These are phyloP conservation scores for Ophiostoma ulmi DNA, from an alignment of 2,329 filamentous ascomycete species.

Conservation along the genomic window DNA sequence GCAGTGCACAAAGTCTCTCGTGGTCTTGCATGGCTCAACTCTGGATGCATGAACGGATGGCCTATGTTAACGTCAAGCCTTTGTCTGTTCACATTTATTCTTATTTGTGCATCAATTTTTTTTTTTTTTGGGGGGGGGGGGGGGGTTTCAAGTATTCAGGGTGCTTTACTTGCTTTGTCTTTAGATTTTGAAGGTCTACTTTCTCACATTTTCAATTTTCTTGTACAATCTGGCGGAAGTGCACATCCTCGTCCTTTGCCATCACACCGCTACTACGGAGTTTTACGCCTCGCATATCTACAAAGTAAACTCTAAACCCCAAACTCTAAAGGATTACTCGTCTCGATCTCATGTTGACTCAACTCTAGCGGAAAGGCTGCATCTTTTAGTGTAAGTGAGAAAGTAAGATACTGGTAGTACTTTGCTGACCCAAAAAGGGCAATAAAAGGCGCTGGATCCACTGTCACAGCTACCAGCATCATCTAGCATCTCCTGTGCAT, in stretches of 20 bases:
- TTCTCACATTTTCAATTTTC: not conserved
- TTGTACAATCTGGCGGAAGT: not conserved
- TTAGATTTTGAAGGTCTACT: not conserved
- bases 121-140: no score
- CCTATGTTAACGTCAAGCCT: not conserved
- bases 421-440: not conserved
- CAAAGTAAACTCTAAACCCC: not conserved
- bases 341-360: not conserved
- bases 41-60: not conserved
- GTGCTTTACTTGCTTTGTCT: not conserved
- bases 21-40: not conserved
- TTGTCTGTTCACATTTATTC: not conserved
- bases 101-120: not conserved
- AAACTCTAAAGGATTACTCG: not conserved
- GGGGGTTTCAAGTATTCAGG: no score
- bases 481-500: not conserved
- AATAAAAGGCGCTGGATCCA: constrained; percentile 11
- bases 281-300: not conserved
- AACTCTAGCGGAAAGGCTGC: not conserved
- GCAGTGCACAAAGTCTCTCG: not conserved
- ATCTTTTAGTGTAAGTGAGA: not conserved
- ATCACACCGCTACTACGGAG: not conserved
- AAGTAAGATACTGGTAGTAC: not conserved
- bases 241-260: not conserved
- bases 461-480: not conserved